Conservation (phyloP, 495 filamentous ascomycete genomes). For the Xylaria flabelliformis region DNA sequence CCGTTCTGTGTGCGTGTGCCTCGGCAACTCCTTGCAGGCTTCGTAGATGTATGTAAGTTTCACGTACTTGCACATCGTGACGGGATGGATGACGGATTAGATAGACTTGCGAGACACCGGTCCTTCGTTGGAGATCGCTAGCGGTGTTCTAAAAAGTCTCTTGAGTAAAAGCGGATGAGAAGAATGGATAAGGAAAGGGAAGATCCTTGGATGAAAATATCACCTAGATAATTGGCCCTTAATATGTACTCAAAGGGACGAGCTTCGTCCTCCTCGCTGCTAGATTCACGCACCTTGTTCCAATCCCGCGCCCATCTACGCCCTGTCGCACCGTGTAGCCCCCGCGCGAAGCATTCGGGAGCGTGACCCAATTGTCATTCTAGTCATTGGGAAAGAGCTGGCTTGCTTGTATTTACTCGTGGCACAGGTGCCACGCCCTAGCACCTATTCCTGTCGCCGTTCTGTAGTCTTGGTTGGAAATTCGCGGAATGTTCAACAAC, state of each 20-base stretch:
- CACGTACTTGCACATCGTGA: constrained; percentile 12
- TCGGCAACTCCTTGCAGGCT: constrained; percentile 9
- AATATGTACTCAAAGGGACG: neutral
- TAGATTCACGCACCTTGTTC: neutral
- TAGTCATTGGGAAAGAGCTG: neutral
- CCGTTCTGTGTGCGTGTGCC: neutral
- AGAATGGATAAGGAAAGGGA: neutral
- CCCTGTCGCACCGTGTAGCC: constrained; percentile 12
- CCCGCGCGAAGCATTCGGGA: neutral
- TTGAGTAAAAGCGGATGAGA: neutral
- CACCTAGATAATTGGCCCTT: neutral
- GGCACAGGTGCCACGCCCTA: neutral
- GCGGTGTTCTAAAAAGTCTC: neutral
- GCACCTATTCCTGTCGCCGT: neutral
- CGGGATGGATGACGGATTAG: neutral
- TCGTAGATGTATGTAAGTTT: neutral
- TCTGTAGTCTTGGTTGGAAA: neutral
- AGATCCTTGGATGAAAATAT: neutral
- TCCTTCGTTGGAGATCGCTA: neutral
- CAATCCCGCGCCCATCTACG: neutral
- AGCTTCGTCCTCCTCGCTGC: neutral
- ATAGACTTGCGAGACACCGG: neutral
- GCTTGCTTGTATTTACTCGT: neutral
- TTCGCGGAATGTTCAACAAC: neutral
- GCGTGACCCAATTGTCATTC: neutral